A percentile compares a stretch with the other conserved stretches of the same genome.
Evolutionary conservation across 2,329 filamentous ascomycete genomes (phyloP).

Genomic region (Setomelanomma holmii): DNA sequence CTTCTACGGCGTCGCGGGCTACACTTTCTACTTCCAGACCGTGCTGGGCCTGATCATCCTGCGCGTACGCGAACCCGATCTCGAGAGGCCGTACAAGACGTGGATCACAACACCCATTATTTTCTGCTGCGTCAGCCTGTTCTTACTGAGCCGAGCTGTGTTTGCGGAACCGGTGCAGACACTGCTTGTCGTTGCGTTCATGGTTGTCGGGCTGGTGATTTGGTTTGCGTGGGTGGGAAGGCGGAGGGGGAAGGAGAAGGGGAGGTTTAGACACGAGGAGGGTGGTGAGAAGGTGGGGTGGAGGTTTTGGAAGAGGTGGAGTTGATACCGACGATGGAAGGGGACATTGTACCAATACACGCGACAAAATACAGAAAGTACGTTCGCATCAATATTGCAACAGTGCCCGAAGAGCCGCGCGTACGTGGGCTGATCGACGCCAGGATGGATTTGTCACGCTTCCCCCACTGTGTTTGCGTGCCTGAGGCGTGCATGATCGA

Average conservation of each 20-base stretch:
- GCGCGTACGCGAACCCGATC: conserved; percentile 81
- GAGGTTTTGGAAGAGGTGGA: conserved; percentile 56
- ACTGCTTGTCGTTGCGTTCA: conserved; percentile 83
- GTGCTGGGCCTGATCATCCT: conserved; percentile 93
- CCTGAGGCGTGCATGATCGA: neutral
- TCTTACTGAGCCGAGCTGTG: conserved; percentile 84
- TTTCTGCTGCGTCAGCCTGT: conserved; percentile 96
- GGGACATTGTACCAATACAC: neutral
- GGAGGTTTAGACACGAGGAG: conserved; percentile 32
- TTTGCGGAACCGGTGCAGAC: conserved; percentile 93
- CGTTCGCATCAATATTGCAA: no score
- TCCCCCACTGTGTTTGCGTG: neutral
- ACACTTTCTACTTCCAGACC: conserved; percentile 96
- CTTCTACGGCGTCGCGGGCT: conserved; percentile 96
- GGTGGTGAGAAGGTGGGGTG: conserved; percentile 45
- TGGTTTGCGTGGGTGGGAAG: conserved; percentile 86
- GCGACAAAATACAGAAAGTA: neutral
- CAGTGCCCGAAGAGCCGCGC: no score
- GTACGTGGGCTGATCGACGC: neutral
- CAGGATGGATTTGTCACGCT: neutral
- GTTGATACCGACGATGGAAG: conserved; percentile 14
- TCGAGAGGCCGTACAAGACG: conserved; percentile 90
- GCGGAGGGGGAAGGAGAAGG: conserved; percentile 32
- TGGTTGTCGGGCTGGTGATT: conserved; percentile 81
- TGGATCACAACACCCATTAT: conserved; percentile 98